A percentile compares a stretch with the other conserved stretches of the same genome.
These are phyloP conservation scores for Penicillium sp. DNA, from an alignment of 2,329 filamentous ascomycete species.

Conservation along the genomic window DNA sequence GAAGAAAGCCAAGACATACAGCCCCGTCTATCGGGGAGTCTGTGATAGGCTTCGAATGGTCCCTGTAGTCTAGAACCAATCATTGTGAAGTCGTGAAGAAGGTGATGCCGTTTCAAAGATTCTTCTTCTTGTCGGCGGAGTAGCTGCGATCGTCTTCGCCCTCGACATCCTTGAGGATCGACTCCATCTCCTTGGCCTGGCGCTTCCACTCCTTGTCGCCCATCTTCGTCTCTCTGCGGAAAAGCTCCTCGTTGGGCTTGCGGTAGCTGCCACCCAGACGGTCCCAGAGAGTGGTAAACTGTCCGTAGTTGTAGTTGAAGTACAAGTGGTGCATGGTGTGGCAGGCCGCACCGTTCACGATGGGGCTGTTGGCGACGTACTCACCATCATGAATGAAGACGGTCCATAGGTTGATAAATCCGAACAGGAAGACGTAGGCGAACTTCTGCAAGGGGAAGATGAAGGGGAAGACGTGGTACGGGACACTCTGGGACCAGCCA, in stretches of 20 bases:
- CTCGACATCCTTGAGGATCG: slow-evolving; percentile 71
- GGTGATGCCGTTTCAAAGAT: slow-evolving; percentile 27
- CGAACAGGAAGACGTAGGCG: slow-evolving; percentile 79
- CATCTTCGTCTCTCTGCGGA: slow-evolving; percentile 83
- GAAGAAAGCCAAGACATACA: not conserved
- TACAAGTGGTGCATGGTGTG: slow-evolving; percentile 88
- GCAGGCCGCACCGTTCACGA: slow-evolving; percentile 95
- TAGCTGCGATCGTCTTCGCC: slow-evolving; percentile 52
- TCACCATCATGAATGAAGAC: slow-evolving; percentile 96
- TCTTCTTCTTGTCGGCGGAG: slow-evolving; percentile 34
- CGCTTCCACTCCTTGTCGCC: slow-evolving; percentile 73
- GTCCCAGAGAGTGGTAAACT: slow-evolving; percentile 92
- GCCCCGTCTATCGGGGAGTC: not conserved
- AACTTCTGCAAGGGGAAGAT: slow-evolving; percentile 90
- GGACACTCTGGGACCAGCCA: slow-evolving; percentile 81
- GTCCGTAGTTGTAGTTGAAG: slow-evolving; percentile 91
- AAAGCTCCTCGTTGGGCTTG: slow-evolving; percentile 80
- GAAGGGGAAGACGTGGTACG: slow-evolving; percentile 92
- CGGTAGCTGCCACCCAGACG: slow-evolving; percentile 83
- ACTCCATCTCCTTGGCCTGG: slow-evolving; percentile 73
- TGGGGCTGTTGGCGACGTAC: slow-evolving; percentile 83
- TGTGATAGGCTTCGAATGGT: not conserved
- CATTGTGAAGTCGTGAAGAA: slow-evolving; percentile 4
- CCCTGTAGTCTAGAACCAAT: slow-evolving; percentile 2
- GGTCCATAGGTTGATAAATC: slow-evolving; percentile 96